Evolutionary conservation across 805 yeast genomes (phyloP).

Genomic region (Peterozyma toletana): DNA sequence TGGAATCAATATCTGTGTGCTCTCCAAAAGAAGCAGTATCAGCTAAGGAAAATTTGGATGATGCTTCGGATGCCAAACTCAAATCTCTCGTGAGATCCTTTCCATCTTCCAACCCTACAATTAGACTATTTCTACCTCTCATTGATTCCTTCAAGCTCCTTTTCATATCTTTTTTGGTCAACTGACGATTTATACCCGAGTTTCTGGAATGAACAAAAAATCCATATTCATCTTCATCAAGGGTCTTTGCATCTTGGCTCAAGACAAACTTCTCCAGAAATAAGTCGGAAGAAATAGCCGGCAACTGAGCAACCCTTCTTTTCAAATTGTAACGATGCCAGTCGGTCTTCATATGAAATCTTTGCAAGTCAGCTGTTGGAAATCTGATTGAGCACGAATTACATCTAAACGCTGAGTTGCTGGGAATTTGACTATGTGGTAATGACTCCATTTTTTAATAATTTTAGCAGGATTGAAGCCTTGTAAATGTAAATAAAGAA

Average conservation of each 20-base stretch:
- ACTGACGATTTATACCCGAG: constrained; percentile 21
- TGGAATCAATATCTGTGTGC: constrained; percentile 18
- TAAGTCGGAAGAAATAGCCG: constrained; percentile 61
- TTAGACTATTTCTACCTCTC: constrained; percentile 20
- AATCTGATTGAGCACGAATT: constrained; percentile 84
- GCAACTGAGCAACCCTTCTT: constrained; percentile 80
- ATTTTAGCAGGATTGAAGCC: too few species aligned
- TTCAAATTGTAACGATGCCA: constrained; percentile 97
- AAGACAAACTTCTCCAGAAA: constrained; percentile 25
- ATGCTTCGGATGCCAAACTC: constrained; percentile 50
- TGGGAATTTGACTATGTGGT: constrained; percentile 23
- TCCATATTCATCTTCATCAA: constrained; percentile 47
- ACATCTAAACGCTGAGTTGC: constrained; percentile 48
- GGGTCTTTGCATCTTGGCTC: constrained; percentile 5
- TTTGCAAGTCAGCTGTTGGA: constrained; percentile 74
- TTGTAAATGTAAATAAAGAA: too few species aligned
- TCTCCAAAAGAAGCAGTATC: constrained; percentile 17
- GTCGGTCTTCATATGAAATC: constrained; percentile 93
- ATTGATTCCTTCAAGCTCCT: constrained; percentile 14
- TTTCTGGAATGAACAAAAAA: constrained; percentile 30
- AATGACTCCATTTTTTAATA: constrained; percentile 1
- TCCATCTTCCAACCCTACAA: constrained; percentile 3
- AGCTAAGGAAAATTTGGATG: constrained; percentile 48
- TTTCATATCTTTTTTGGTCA: constrained; percentile 32
- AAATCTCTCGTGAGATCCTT: constrained; percentile 21